Conservation (phyloP, 805 yeast genomes). For the Lipomyces oligophaga region DNA sequence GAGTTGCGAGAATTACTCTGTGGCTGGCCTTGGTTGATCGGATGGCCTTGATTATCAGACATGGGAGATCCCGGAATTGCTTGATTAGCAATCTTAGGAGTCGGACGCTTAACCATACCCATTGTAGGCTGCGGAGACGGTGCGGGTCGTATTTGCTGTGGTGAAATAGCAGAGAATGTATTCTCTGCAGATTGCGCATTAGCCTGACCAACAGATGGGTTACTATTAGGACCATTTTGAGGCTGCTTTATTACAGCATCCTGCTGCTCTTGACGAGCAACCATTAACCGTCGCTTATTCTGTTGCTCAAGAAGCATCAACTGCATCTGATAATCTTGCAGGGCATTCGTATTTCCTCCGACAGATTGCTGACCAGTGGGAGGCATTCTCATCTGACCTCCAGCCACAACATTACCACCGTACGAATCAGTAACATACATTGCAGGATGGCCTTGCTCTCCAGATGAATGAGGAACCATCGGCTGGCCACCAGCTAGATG, state of each 20-base stretch:
- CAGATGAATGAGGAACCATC: slow-evolving; percentile 16
- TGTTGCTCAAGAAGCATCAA: slow-evolving; percentile 70
- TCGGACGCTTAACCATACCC: slow-evolving; percentile 31
- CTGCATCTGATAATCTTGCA: slow-evolving; percentile 80
- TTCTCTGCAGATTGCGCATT: slow-evolving; percentile 38
- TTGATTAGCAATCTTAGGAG: slow-evolving; percentile 35
- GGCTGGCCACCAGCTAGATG: slow-evolving; percentile 21
- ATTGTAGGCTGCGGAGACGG: slow-evolving; percentile 25
- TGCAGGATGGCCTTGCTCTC: slow-evolving; percentile 19
- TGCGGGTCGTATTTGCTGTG: slow-evolving; percentile 18
- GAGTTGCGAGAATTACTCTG: slow-evolving; percentile 29
- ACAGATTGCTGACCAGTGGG: slow-evolving; percentile 18
- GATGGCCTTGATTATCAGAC: slow-evolving; percentile 15
- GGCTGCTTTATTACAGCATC: slow-evolving; percentile 26
- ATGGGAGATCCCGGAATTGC: slow-evolving; percentile 31
- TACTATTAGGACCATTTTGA: not conserved
- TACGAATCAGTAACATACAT: slow-evolving; percentile 25
- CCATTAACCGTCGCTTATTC: slow-evolving; percentile 58
- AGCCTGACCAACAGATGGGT: slow-evolving; percentile 39
- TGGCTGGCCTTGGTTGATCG: slow-evolving; percentile 5
- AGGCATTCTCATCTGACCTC: slow-evolving; percentile 25
- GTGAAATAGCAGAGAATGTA: slow-evolving; percentile 29
- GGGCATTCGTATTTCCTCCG: slow-evolving; percentile 43
- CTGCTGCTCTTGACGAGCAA: slow-evolving; percentile 41
- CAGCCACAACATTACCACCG: slow-evolving; percentile 36